Base-by-base conservation (phyloP, 371 early-diverging fungal genomes). In the Mucor mucedo region DNA sequence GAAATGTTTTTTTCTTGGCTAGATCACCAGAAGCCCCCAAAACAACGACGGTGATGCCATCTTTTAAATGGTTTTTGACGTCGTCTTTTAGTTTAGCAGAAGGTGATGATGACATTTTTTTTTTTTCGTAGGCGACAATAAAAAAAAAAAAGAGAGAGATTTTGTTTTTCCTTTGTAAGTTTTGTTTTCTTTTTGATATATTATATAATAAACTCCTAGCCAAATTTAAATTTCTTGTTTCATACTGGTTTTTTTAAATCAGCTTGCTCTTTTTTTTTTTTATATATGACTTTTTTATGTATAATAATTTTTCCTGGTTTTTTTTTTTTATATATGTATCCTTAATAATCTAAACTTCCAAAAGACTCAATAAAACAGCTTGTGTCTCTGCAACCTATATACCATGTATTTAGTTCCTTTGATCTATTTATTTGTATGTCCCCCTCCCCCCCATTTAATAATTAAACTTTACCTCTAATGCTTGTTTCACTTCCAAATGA, bases 1-100 rank as follows among this genome's bases (percentile, higher is more conserved):
- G 99, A 76, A 95, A 98, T 28, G 99, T 96, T 85, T 99, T 99
- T 71, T 97, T 97, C 78, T 92, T 95, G 14, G 97, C 98, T 61
- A 98, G 87, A 69, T 98, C 98, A 27, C 98, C 96, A 8, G 94
- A 94, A 33, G 96, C 96, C 28, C 96, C 96, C 47, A 96, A 84
- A 4, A 96, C 95, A 55, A 75, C 62, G 33, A 75, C 54, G 5
- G 69, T 75, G 8, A 75, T 40, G 21, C 69, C 69, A 29, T 64
- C 72, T 6, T 75, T 62, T 44, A 71, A 27, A 27, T 55, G 55
- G 2, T 72, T 28, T 8, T 63, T 33, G 4, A 72, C 67, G 5
- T 75, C 65, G 30, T 69, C 47, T 63, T 56, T 62, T n/a, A 66
- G 35, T 52, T 65, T 60, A n/a, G 45, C 47, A 27, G 48, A 33